phyloP scores from a whole-genome alignment of 768 basidiomycete species.

The Macrolepiota dolichaula region DNA sequence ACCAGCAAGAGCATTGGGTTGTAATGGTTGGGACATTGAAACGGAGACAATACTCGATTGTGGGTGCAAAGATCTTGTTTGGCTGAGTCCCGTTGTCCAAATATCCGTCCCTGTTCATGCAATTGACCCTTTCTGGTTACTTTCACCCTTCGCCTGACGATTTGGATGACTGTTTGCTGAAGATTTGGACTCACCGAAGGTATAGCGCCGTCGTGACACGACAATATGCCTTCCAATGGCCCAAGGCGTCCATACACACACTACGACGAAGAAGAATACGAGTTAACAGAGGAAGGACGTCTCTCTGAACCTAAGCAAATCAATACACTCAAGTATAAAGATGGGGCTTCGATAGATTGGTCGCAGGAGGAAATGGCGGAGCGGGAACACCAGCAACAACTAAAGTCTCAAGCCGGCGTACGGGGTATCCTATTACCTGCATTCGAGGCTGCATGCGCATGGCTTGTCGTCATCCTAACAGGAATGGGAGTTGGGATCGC shows the following conservation, averaged over 20 bases:
- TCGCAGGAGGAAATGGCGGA: slow-evolving; percentile 62
- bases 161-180: neutral
- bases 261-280: slow-evolving; percentile 31
- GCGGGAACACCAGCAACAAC: slow-evolving; percentile 48
- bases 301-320: slow-evolving; percentile 26
- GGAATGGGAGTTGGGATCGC: slow-evolving; percentile 65
- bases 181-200: neutral
- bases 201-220: neutral
- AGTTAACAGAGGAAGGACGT: slow-evolving; percentile 42
- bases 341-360: slow-evolving; percentile 69
- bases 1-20: slow-evolving; percentile 10
- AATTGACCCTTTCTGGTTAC: slow-evolving; percentile 3
- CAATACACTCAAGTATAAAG: slow-evolving; percentile 41
- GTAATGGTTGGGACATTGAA: slow-evolving; percentile 6
- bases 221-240: neutral
- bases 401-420: slow-evolving; percentile 50
- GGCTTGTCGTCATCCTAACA: slow-evolving; percentile 66
- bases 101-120: neutral
- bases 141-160: neutral
- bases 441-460: slow-evolving; percentile 55
- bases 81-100: slow-evolving; percentile 11
- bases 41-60: neutral
- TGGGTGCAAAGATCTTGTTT: neutral
- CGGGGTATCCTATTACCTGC: slow-evolving; percentile 54
- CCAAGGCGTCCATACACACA: neutral